phyloP scores from a whole-genome alignment of 163 green algal species.

The Trebouxiophyceae sp. region DNA sequence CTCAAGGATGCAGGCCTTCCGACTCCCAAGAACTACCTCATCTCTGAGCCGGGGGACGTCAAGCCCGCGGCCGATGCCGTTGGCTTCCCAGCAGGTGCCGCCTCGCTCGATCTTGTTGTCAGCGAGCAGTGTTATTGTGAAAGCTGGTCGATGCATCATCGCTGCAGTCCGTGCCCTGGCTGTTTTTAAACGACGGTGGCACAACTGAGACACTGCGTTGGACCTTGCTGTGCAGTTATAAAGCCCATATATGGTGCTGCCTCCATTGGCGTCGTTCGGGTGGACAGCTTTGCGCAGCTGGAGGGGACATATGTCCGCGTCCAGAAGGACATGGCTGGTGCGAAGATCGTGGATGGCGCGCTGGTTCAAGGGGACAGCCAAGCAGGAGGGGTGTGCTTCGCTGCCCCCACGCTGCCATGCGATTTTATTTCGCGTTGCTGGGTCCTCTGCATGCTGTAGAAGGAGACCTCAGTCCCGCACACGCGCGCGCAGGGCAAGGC shows the following conservation, averaged over 20 bases:
- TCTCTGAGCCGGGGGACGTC: constrained; percentile 43
- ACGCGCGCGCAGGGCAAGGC: constrained; percentile 57
- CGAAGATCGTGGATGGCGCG: constrained; percentile 60
- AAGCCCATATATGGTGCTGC: constrained; percentile 85
- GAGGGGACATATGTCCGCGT: constrained; percentile 52
- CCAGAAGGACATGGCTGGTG: constrained; percentile 44
- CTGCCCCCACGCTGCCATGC: no score
- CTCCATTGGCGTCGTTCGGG: constrained; percentile 79
- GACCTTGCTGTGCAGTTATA: constrained; percentile 53
- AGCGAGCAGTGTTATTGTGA: no score
- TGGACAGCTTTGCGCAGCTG: constrained; percentile 58
- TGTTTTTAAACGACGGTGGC: no score
- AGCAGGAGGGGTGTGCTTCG: constrained; percentile 9
- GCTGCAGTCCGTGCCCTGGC: no score
- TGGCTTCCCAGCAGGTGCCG: constrained; percentile 63
- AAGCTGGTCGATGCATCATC: no score
- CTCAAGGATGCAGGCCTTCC: constrained; percentile 65
- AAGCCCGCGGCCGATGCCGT: constrained; percentile 52
- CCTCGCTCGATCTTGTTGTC: no score
- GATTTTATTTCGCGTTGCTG: no score
- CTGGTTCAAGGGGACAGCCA: constrained; percentile 51
- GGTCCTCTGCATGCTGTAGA: no score
- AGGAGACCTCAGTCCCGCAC: no score
- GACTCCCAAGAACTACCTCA: constrained; percentile 52
- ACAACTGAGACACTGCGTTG: no score